Conservation (phyloP, 768 basidiomycete species). For the Crassisporium funariophilum region DNA sequence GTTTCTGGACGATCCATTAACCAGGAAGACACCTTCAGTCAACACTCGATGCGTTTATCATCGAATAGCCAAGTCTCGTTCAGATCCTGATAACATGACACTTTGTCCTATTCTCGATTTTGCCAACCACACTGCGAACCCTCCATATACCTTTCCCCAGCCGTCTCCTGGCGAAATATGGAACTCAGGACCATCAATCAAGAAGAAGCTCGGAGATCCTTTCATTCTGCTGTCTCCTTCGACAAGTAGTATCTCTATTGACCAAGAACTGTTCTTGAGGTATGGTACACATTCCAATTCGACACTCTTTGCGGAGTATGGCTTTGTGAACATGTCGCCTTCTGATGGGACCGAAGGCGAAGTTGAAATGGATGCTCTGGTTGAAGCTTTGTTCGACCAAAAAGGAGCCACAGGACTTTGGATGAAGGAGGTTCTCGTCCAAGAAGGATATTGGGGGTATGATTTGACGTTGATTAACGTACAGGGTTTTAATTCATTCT, state of each 20-base stretch:
- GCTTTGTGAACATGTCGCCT: conserved; percentile 61
- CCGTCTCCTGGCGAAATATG: conserved; percentile 37
- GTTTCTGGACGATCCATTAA: background rate
- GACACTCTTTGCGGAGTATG: conserved; percentile 86
- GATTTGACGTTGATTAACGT: conserved; percentile 1
- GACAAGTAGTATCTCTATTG: conserved; percentile 39
- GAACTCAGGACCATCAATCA: conserved; percentile 34
- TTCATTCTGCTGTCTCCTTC: conserved; percentile 55
- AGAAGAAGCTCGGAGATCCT: conserved; percentile 39
- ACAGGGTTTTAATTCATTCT: conserved; percentile 1
- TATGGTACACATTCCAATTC: conserved; percentile 84
- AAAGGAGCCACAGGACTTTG: conserved; percentile 39
- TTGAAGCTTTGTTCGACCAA: conserved; percentile 52
- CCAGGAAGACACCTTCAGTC: conserved; percentile 48
- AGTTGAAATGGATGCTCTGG: conserved; percentile 59
- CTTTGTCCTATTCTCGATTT: conserved; percentile 91
- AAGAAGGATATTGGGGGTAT: conserved; percentile 86
- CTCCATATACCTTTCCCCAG: conserved; percentile 46
- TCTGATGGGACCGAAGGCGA: conserved; percentile 46
- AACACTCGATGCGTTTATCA: conserved; percentile 91
- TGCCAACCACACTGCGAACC: conserved; percentile 68
- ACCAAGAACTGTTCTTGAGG: conserved; percentile 71
- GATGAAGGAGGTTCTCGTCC: conserved; percentile 57
- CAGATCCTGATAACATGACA: conserved; percentile 76
- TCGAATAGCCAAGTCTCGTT: conserved; percentile 48